These are phyloP conservation scores for Solanum appendiculatum DNA, from an alignment of 257 asterid species.

Conservation along the genomic window DNA sequence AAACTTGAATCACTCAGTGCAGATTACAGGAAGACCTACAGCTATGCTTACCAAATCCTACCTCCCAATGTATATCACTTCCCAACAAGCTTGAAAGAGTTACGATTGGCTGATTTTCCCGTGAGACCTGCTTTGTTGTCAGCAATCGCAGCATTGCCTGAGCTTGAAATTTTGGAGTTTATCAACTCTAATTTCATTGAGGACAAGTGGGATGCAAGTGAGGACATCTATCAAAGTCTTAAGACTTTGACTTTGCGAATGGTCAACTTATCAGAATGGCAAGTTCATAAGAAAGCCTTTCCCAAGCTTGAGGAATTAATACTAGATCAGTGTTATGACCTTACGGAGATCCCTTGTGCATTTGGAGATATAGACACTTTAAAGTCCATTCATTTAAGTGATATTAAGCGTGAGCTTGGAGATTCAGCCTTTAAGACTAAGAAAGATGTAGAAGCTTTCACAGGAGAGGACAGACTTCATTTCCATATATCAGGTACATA, in stretches of 20 bases:
- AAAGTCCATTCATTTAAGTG: accelerated
- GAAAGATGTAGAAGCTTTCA: neutral
- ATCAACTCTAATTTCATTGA: neutral
- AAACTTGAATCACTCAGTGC: neutral
- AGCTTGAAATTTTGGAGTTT: neutral
- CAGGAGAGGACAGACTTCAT: neutral
- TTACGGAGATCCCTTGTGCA: neutral
- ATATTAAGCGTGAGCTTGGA: neutral
- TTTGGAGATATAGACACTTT: neutral
- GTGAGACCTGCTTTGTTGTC: neutral
- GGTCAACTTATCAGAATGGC: neutral
- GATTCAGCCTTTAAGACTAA: neutral
- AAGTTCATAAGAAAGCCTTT: neutral
- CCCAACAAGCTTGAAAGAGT: neutral
- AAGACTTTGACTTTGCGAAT: accelerated
- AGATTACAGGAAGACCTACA: neutral
- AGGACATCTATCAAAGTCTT: neutral
- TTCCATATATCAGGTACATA: accelerated
- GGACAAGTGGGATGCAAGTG: neutral
- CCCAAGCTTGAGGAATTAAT: neutral
- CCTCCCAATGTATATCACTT: neutral
- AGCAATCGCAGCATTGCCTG: neutral
- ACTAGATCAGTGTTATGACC: accelerated
- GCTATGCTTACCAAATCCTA: accelerated
- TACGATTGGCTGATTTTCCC: neutral